phyloP scores from a whole-genome alignment of 2,329 filamentous ascomycete species.

The Penicillium vulpinum region DNA sequence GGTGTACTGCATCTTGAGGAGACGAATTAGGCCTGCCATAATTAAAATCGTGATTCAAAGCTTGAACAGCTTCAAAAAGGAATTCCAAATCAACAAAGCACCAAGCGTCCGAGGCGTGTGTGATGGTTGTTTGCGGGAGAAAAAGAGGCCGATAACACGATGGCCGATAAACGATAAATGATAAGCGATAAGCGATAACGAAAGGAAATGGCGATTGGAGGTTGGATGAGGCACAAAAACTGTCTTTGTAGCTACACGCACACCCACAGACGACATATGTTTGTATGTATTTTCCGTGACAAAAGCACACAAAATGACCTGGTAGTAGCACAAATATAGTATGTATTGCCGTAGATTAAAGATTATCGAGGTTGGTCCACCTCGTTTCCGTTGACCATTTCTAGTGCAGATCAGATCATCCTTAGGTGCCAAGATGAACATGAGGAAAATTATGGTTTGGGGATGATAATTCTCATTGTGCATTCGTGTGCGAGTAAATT shows the following conservation, averaged over 20 bases:
- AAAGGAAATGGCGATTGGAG: not conserved
- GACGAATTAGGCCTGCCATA: conserved; percentile 33
- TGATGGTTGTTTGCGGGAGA: not conserved
- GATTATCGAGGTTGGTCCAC: too few relatives aligned
- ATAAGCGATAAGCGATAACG: not conserved
- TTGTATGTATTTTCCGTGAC: not conserved
- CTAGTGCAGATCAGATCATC: not conserved
- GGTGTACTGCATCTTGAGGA: conserved; percentile 34
- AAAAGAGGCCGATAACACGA: not conserved
- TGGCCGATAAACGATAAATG: not conserved
- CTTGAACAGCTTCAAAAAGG: not conserved
- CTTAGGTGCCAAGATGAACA: not conserved
- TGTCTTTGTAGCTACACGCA: not conserved
- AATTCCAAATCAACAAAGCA: not conserved
- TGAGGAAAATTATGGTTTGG: not conserved
- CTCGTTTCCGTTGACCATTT: not conserved
- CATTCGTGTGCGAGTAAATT: too few relatives aligned
- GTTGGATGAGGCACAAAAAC: not conserved
- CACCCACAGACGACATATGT: not conserved
- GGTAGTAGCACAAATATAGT: too few relatives aligned
- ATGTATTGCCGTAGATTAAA: not conserved
- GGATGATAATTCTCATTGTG: not conserved
- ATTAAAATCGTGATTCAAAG: not conserved
- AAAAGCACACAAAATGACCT: not conserved
- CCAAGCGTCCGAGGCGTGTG: not conserved